A percentile compares a stretch with the other conserved stretches of the same genome.
phyloP scores from a whole-genome alignment of 2,329 filamentous ascomycete genomes.

The Beauveria medogensis region DNA sequence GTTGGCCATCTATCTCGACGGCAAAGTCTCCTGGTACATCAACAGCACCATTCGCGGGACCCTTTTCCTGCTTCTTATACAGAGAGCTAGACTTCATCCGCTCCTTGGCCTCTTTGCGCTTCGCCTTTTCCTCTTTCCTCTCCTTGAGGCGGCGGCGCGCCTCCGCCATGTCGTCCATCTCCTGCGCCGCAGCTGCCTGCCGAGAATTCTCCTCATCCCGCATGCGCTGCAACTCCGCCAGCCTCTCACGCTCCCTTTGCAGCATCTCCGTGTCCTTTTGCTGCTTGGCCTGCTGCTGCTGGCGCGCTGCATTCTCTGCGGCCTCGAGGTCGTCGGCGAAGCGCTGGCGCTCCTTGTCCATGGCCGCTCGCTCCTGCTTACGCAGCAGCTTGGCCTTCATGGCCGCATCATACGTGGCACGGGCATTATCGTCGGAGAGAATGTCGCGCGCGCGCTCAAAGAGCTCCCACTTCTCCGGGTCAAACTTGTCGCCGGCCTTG shows the following conservation, averaged over 20 bases:
- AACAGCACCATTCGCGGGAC: constrained; percentile 26
- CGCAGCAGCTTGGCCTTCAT: constrained; percentile 64
- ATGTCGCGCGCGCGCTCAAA: constrained; percentile 83
- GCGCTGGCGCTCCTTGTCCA: constrained; percentile 63
- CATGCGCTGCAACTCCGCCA: constrained; percentile 30
- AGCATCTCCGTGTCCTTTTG: constrained; percentile 26
- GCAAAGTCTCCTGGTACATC: constrained; percentile 29
- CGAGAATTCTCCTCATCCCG: constrained; percentile 29
- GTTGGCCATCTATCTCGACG: constrained; percentile 21
- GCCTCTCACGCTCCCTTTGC: constrained; percentile 28
- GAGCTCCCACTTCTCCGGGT: constrained; percentile 75
- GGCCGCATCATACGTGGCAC: constrained; percentile 69
- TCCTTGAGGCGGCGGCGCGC: constrained; percentile 29
- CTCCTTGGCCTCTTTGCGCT: constrained; percentile 29
- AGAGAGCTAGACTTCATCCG: constrained; percentile 21
- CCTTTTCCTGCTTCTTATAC: constrained; percentile 14
- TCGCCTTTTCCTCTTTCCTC: constrained; percentile 33
- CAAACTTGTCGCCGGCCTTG: constrained; percentile 69
- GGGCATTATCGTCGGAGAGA: constrained; percentile 61
- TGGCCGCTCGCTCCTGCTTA: constrained; percentile 61
- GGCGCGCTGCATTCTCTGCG: constrained; percentile 59
- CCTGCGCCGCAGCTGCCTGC: constrained; percentile 29
- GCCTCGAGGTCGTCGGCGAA: constrained; percentile 84
- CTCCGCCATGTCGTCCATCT: constrained; percentile 31
- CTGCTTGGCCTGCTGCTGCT: constrained; percentile 43